Base-by-base conservation (phyloP, 352 stramenopile species). In the Halophytophthora batemanensis region DNA sequence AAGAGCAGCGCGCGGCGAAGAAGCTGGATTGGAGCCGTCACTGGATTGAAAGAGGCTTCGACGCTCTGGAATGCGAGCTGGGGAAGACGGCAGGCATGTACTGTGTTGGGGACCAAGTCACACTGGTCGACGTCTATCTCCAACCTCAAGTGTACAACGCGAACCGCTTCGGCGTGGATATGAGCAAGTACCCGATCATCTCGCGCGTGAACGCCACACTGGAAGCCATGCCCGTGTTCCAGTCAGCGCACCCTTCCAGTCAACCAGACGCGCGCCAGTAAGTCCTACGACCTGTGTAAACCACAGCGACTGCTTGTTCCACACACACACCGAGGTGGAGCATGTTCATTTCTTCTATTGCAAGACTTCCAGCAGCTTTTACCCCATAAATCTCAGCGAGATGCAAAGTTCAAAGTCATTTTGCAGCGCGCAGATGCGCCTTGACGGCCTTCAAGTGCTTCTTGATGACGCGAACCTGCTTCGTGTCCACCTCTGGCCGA, bases 91-190 rank as follows among this genome's bases (percentile, higher is more conserved):
- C 75, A 11, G 69, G 74, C 45, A 66, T 49, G 56, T 91, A 86
- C 75, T 84, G 82, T 64, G 53, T 94, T 60, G 77, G 80, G 43
- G 59, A 96, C 73, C 54, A 55, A 14, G 60, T 95, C 33, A 97
- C 90, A 22, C 64, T 98, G 29, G 94, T 82, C 0, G 93, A 98
- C 64, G 48, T 90, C 18, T 97, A 82, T 58, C 65, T 98, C 19
- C 69, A 96, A 46, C 91, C 93, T 15, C 91, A 98, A 61, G 64
- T 98, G 13, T 96, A 96, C 78, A 97, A 98, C 61, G 93, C 89
- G 40, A 73, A 82, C 50, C 73, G 81, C 25, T 93, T 97, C 56
- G 75, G 77, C 15, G 78, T 98, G 22, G 87, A 98, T 60, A 85
- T 98, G 66, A 51, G 66, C 34, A 76, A 86, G 50, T 98, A 88